Evolutionary conservation across 148 eudicot genomes (phyloP).

Genomic region (Mesembryanthemum crystallinum): DNA sequence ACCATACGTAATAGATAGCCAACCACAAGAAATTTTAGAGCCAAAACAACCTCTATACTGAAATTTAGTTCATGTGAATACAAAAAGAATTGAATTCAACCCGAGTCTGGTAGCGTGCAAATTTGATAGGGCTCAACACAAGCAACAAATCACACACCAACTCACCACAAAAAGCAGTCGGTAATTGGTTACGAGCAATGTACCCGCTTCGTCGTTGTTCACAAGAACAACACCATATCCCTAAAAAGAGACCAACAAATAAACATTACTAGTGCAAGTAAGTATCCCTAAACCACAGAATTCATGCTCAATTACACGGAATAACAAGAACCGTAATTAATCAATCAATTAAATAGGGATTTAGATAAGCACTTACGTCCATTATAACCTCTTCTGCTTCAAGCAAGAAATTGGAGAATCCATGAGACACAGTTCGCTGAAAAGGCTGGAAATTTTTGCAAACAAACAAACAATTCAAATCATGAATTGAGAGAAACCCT

Average conservation of each 20-base stretch:
- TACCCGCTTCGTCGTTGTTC: conserved; percentile 85
- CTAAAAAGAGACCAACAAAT: conserved; percentile 29
- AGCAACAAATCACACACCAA: conserved; percentile 3
- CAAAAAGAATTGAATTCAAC: background rate
- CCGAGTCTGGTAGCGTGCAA: background rate
- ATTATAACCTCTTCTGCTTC: conserved; percentile 74
- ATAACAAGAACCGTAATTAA: too few species aligned
- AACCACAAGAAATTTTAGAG: too few species aligned
- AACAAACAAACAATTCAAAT: background rate
- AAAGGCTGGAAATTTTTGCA: conserved; percentile 41
- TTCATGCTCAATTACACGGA: too few species aligned
- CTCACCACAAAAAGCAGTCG: conserved; percentile 92
- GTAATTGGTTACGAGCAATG: conserved; percentile 80
- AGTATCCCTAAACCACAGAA: too few species aligned
- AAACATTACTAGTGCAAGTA: too few species aligned
- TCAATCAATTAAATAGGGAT: too few species aligned
- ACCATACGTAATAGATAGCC: background rate
- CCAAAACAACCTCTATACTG: too few species aligned
- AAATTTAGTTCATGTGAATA: background rate
- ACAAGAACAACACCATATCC: conserved; percentile 88
- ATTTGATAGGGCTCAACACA: background rate
- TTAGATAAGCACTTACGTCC: conserved; percentile 45
- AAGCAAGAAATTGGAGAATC: conserved; percentile 57
- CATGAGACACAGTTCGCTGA: conserved; percentile 58
- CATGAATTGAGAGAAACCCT: background rate